Evolutionary conservation across 2,329 filamentous ascomycete genomes (phyloP).

Genomic region (Rasamsonia emersonii): DNA sequence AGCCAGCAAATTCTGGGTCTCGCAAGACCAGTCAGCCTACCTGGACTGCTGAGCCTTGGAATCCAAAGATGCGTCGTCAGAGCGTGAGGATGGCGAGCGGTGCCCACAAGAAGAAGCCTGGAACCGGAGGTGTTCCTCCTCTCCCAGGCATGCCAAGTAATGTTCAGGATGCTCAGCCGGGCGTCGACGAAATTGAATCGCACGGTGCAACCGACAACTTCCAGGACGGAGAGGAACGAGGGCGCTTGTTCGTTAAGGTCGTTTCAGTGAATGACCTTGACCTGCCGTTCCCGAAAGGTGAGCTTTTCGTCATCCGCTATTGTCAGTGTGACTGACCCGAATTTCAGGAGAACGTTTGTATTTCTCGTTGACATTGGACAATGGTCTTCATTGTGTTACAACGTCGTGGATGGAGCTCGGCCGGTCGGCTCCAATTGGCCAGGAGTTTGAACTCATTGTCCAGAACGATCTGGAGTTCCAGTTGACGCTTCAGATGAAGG

Average conservation of each 20-base stretch:
- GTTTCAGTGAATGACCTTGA: conserved; percentile 94
- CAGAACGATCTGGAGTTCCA: conserved; percentile 98
- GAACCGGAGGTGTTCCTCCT: conserved; percentile 63
- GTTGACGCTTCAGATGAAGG: conserved; percentile 89
- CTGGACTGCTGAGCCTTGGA: conserved; percentile 97
- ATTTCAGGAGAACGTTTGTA: conserved; percentile 71
- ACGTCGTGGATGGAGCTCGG: conserved; percentile 92
- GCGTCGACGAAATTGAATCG: conserved; percentile 61
- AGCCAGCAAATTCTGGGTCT: conserved; percentile 61
- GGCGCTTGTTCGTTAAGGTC: conserved; percentile 95
- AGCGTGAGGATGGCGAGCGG: conserved; percentile 51
- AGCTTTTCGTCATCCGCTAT: conserved; percentile 27
- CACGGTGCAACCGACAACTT: conserved; percentile 48
- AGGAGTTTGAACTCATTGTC: conserved; percentile 96
- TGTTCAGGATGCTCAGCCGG: conserved; percentile 52
- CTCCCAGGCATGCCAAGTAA: conserved; percentile 83
- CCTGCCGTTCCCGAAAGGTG: conserved; percentile 81
- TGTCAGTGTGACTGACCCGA: background rate
- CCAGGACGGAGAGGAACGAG: conserved; percentile 77
- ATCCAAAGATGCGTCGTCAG: conserved; percentile 63
- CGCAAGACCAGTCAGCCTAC: conserved; percentile 78
- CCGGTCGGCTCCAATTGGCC: conserved; percentile 85
- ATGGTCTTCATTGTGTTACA: conserved; percentile 94
- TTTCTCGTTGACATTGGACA: conserved; percentile 96
- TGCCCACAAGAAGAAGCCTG: conserved; percentile 52